These are phyloP conservation scores for Pezicula radicicola DNA, from an alignment of 2,329 filamentous ascomycete genomes.

Conservation along the genomic window DNA sequence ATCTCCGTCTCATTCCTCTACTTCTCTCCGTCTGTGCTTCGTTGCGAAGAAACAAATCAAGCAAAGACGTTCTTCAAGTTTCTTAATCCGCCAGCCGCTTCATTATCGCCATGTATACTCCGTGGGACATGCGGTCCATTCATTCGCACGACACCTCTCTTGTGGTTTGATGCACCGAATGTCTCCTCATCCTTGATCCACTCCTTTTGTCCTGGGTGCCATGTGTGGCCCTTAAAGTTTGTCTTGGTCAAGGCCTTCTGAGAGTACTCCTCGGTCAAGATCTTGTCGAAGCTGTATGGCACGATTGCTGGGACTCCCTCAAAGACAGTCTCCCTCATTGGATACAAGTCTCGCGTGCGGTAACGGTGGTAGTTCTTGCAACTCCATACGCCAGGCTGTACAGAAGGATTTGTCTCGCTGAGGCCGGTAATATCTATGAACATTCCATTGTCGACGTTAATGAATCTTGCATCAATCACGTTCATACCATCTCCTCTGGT, in stretches of 20 bases:
- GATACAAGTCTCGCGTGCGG: conserved; percentile 67
- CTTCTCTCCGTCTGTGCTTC: too few species aligned
- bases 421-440: conserved; percentile 83
- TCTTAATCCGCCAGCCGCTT: background rate
- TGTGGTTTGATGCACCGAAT: background rate
- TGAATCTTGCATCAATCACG: conserved; percentile 82
- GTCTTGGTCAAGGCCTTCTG: conserved; percentile 58
- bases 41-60: background rate
- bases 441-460: conserved; percentile 71
- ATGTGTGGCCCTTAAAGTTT: conserved; percentile 58
- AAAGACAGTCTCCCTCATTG: conserved; percentile 69
- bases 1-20: too few species aligned
- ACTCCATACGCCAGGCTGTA: conserved; percentile 63
- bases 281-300: conserved; percentile 65
- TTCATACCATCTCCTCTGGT: conserved; percentile 67
- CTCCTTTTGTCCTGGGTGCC: conserved; percentile 54
- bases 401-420: conserved; percentile 59
- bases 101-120: background rate
- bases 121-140: background rate
- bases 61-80: background rate
- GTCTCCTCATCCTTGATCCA: conserved; percentile 48
- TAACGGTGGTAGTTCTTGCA: conserved; percentile 82
- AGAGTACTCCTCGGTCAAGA: conserved; percentile 64
- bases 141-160: background rate
- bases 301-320: conserved; percentile 70